Evolutionary conservation across 2,329 filamentous ascomycete species (phyloP), one percentile per base, ranked within the genome.

Genomic region (Talaromyces rugulosus): DNA sequence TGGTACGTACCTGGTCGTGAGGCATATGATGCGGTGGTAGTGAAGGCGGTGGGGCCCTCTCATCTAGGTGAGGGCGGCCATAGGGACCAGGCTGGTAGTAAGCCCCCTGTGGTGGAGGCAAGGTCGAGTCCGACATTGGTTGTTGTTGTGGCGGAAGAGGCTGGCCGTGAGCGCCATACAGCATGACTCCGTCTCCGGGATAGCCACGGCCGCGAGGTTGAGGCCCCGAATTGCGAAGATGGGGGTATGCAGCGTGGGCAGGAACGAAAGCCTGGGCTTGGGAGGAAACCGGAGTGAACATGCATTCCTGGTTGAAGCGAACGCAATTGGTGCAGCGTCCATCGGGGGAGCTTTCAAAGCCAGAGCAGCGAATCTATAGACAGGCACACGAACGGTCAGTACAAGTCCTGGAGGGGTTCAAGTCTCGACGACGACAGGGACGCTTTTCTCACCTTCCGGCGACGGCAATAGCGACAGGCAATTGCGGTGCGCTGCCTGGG

Each of bases 241-340:
- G 78, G 16, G 83, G 82, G 65, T 84, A 89, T 62, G 87, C 85
- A 6, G 88, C 87, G 71, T 90, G 87, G 9, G 87, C 88, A 7
- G 88, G 88, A 36, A 91, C 88, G 70, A 91, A 91, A 11, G 89
- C 88, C 73, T 90, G 88, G 8, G 87, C 86, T 75, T 90, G 88
- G 11, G 87, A 88, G 3, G 87, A 90, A 28, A 91, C 88, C 2
- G 89, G 88, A 1, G 88, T 90, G 75, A 91, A 91, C 75, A 91
- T 86, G 76, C 89, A 91, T 72, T 90, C 87, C 75, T 91, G 88
- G 66, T 88, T 88, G 77, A 91, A 91, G 55, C 88, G 82, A 66
- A 87, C 81, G 72, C 88, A 91, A 73, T 91, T 91, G 70, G 82
- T 85, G 79, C 88, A 91, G 63, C 87, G 85, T 63, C 89, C 89